A percentile compares a stretch with the other conserved stretches of the same genome.
These are phyloP conservation scores for Monosporascus sp. DNA, from an alignment of 2,329 filamentous ascomycete genomes.

Conservation along the genomic window DNA sequence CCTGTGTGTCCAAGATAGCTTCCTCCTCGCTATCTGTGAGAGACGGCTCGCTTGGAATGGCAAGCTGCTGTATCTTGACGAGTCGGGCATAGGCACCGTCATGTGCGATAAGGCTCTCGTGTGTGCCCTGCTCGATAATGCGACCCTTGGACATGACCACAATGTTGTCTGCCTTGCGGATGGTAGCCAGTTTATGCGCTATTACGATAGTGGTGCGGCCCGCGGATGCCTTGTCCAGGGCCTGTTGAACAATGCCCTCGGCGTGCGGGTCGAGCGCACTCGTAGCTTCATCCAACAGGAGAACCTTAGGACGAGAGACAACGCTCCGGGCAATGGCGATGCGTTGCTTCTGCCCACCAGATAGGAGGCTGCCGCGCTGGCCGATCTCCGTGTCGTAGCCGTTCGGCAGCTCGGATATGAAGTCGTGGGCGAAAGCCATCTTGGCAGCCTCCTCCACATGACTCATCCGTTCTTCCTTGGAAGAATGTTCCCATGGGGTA, in stretches of 20 bases:
- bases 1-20: no score
- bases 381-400: constrained; percentile 79
- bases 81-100: constrained; percentile 68
- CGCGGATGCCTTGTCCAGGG: constrained; percentile 70
- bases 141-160: constrained; percentile 85
- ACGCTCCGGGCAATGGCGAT: constrained; percentile 85
- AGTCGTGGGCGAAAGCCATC: constrained; percentile 87
- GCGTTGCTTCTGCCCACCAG: constrained; percentile 86
- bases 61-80: constrained; percentile 68
- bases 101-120: constrained; percentile 60
- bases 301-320: constrained; percentile 50
- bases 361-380: constrained; percentile 74
- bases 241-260: constrained; percentile 74
- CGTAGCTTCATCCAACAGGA: constrained; percentile 63
- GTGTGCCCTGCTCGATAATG: constrained; percentile 76
- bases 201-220: constrained; percentile 85
- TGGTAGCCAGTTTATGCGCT: constrained; percentile 80
- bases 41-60: not conserved
- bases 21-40: not conserved
- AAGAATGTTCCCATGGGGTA: constrained; percentile 46
- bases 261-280: constrained; percentile 51
- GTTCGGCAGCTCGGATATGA: constrained; percentile 74
- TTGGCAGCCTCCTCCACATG: constrained; percentile 72
- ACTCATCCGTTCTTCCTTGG: constrained; percentile 59
- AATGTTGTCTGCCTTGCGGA: constrained; percentile 86